phyloP scores from a whole-genome alignment of 2,329 filamentous ascomycete species.

The Herpotrichia juniperi region DNA sequence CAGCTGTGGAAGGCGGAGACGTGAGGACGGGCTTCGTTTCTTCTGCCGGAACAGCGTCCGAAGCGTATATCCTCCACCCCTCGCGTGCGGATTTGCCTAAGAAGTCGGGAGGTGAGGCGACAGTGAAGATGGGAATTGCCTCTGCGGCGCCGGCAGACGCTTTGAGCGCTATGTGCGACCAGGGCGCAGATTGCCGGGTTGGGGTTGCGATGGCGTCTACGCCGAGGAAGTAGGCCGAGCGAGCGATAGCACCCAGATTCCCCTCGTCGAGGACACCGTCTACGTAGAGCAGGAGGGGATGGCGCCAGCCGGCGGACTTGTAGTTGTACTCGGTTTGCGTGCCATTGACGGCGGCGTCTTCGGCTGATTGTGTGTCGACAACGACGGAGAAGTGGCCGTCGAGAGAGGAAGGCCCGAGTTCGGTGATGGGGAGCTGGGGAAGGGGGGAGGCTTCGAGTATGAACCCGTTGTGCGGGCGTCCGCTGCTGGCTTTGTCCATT shows the following conservation, averaged over 20 bases:
- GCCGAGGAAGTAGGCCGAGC: conserved; percentile 89
- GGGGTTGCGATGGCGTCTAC: conserved; percentile 83
- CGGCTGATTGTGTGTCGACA: conserved; percentile 71
- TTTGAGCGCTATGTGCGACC: conserved; percentile 82
- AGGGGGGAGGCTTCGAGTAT: conserved; percentile 86
- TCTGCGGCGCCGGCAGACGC: conserved; percentile 89
- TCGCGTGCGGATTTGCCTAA: conserved; percentile 68
- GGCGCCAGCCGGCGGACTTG: conserved; percentile 53
- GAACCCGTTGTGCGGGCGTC: conserved; percentile 87
- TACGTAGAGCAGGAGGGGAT: conserved; percentile 75
- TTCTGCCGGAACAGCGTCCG: conserved; percentile 52
- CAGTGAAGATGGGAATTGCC: conserved; percentile 73
- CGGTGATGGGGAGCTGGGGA: conserved; percentile 70
- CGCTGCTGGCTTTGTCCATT: conserved; percentile 82
- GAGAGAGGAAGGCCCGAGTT: conserved; percentile 59
- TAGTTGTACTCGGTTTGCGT: conserved; percentile 58
- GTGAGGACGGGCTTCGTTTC: conserved; percentile 16
- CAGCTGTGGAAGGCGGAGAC: conserved; percentile 1
- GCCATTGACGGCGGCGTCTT: conserved; percentile 78
- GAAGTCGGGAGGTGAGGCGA: conserved; percentile 72
- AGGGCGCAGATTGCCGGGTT: conserved; percentile 69
- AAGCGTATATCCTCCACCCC: conserved; percentile 86
- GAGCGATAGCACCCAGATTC: conserved; percentile 88
- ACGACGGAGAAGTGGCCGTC: conserved; percentile 27
- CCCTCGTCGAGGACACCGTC: conserved; percentile 84